Evolutionary conservation across 2,329 filamentous ascomycete genomes (phyloP).

Genomic region (Dichotomopilus funicola): DNA sequence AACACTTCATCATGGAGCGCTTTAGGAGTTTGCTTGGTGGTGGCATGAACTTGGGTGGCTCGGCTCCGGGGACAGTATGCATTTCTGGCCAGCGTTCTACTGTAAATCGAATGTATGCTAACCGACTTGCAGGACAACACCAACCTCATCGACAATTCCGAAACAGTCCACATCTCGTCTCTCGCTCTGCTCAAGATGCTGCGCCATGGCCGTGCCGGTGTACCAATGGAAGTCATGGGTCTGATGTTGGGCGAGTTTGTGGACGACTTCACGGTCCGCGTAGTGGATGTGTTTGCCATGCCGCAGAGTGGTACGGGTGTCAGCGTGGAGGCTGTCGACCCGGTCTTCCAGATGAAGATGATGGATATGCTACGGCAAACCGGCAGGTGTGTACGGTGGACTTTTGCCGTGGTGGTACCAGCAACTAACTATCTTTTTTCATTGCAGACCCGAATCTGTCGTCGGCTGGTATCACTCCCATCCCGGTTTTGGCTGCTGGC

Average conservation of each 20-base stretch:
- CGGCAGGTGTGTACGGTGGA: constrained; percentile 61
- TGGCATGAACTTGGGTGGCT: constrained; percentile 56
- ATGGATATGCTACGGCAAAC: constrained; percentile 99
- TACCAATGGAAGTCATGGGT: constrained; percentile 99
- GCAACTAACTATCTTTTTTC: neutral
- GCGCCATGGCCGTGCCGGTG: constrained; percentile 91
- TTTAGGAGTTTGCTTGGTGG: constrained; percentile 83
- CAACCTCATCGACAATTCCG: constrained; percentile 94
- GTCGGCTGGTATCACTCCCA: constrained; percentile 99
- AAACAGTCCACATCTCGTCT: constrained; percentile 98
- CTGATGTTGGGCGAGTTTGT: constrained; percentile 98
- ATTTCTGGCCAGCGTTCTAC: constrained; percentile 3
- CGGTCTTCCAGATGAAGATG: constrained; percentile 99
- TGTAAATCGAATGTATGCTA: neutral
- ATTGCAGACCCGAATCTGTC: constrained; percentile 78
- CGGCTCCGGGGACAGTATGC: constrained; percentile 55
- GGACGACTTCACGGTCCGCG: constrained; percentile 96
- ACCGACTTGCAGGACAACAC: constrained; percentile 62
- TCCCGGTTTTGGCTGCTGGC: constrained; percentile 98
- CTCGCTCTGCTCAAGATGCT: constrained; percentile 97
- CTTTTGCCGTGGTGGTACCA: neutral
- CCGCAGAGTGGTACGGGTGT: constrained; percentile 97
- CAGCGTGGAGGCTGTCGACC: constrained; percentile 95
- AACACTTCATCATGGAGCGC: constrained; percentile 63
- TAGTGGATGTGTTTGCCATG: constrained; percentile 99